Evolutionary conservation across 2,329 filamentous ascomycete genomes (phyloP).

Genomic region (Thielaviopsis populi): DNA sequence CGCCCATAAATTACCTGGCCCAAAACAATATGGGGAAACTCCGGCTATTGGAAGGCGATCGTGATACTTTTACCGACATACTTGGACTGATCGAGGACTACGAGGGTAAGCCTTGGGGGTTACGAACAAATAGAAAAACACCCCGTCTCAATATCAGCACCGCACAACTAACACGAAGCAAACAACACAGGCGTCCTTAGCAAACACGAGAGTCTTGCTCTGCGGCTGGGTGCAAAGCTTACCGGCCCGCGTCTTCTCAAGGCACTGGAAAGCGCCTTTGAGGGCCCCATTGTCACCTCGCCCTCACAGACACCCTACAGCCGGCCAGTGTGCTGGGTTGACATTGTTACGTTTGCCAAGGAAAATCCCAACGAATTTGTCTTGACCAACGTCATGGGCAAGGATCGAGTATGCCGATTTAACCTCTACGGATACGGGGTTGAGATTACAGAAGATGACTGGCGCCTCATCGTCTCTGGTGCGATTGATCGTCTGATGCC

Average conservation of each 20-base stretch:
- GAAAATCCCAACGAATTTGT: constrained; percentile 66
- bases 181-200: constrained; percentile 50
- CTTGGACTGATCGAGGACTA: constrained; percentile 62
- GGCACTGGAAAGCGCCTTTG: constrained; percentile 74
- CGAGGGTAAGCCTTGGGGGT: constrained; percentile 37
- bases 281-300: constrained; percentile 51
- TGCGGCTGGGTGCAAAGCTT: constrained; percentile 69
- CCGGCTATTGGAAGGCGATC: constrained; percentile 37
- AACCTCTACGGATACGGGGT: constrained; percentile 66
- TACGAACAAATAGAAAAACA: neutral
- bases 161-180: neutral
- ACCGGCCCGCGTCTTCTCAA: constrained; percentile 71
- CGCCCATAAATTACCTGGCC: constrained; percentile 38
- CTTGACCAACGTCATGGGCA: constrained; percentile 52
- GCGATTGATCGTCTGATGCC: constrained; percentile 67
- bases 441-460: constrained; percentile 80
- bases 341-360: constrained; percentile 72
- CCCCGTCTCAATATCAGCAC: neutral
- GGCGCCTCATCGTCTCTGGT: constrained; percentile 66
- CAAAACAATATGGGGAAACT: constrained; percentile 32
- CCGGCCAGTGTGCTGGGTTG: constrained; percentile 56
- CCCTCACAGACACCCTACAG: constrained; percentile 40
- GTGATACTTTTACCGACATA: constrained; percentile 58
- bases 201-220: constrained; percentile 73
- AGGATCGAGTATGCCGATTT: constrained; percentile 62